Percentiles rank a stretch among this genome's conserved stretches.
phyloP scores from a whole-genome alignment of 352 stramenopile species.

The Phytopythium delawarense region DNA sequence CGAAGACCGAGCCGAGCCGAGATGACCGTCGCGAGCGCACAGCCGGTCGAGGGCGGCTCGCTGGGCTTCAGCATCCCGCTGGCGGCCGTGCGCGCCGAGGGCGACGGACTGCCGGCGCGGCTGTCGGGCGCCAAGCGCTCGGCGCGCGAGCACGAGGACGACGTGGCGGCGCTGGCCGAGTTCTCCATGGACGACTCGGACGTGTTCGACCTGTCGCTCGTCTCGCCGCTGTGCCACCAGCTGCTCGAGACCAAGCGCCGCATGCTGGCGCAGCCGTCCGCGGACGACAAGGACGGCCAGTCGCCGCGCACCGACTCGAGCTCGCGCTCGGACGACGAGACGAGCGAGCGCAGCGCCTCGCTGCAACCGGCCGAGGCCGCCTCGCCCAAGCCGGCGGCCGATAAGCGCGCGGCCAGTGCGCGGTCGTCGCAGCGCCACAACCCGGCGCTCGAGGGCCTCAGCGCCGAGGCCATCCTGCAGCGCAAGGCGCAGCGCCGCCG shows the following conservation, averaged over 20 bases:
- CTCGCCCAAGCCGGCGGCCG: constrained; percentile 14
- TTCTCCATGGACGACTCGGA: not conserved
- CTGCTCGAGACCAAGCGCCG: constrained; percentile 40
- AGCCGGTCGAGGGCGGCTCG: not conserved
- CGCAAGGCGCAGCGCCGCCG: constrained; percentile 57
- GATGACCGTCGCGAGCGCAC: not conserved
- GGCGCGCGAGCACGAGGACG: constrained; percentile 3
- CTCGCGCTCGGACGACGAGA: constrained; percentile 40
- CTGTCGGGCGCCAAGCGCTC: constrained; percentile 8
- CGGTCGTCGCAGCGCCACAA: constrained; percentile 8
- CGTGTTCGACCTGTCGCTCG: constrained; percentile 13
- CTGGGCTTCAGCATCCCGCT: constrained; percentile 30
- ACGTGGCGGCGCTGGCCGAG: not conserved
- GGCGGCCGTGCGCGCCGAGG: constrained; percentile 8
- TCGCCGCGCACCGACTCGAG: constrained; percentile 32
- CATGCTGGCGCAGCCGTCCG: constrained; percentile 27
- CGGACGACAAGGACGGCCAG: constrained; percentile 14
- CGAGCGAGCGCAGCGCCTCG: constrained; percentile 11
- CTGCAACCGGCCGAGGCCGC: not conserved
- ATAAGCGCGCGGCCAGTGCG: constrained; percentile 9
- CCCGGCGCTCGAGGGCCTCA: constrained; percentile 23
- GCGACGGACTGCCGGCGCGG: not conserved
- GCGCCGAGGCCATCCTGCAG: constrained; percentile 44
- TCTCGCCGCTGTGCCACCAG: constrained; percentile 32
- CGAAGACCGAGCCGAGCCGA: not conserved